Conservation (phyloP, 2,329 filamentous ascomycete species). For the Westerdykella aurantiaca region DNA sequence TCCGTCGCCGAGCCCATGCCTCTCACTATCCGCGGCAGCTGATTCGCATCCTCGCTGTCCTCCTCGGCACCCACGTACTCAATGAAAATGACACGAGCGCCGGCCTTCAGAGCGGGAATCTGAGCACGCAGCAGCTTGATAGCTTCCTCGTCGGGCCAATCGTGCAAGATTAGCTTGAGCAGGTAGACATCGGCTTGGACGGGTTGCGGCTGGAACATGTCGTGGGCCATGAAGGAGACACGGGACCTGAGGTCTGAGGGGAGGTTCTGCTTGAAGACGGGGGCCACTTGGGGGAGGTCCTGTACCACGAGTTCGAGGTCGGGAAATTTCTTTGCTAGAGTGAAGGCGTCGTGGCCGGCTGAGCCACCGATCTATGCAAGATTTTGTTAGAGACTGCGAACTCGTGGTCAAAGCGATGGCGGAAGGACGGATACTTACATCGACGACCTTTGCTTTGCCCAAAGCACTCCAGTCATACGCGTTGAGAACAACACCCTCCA, state of each 20-base stretch:
- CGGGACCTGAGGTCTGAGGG: constrained; percentile 19
- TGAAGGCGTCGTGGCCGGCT: constrained; percentile 27
- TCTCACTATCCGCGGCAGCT: constrained; percentile 19
- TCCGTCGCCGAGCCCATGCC: constrained; percentile 39
- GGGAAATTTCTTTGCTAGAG: constrained; percentile 20
- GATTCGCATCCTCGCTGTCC: constrained; percentile 13
- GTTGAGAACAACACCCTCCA: constrained; percentile 20
- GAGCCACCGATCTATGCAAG: constrained; percentile 22
- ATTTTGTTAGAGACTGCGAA: background rate
- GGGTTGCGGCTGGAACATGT: constrained; percentile 55
- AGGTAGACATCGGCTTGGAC: constrained; percentile 51
- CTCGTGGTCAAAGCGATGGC: background rate
- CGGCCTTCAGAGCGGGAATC: constrained; percentile 51
- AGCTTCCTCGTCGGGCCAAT: constrained; percentile 51
- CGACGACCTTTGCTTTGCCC: constrained; percentile 21
- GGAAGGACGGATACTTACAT: constrained; percentile 15
- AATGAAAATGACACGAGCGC: constrained; percentile 45
- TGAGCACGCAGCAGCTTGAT: constrained; percentile 40
- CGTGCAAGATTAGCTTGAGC: constrained; percentile 57
- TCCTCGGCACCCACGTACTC: constrained; percentile 33
- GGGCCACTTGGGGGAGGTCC: constrained; percentile 23
- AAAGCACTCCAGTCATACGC: constrained; percentile 22
- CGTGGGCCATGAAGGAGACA: constrained; percentile 44
- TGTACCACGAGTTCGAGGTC: constrained; percentile 28
- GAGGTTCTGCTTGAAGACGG: constrained; percentile 21